Base-by-base conservation (phyloP, 192 early-diverging fungal species). In the Jimgerdemannia flammicorona region DNA sequence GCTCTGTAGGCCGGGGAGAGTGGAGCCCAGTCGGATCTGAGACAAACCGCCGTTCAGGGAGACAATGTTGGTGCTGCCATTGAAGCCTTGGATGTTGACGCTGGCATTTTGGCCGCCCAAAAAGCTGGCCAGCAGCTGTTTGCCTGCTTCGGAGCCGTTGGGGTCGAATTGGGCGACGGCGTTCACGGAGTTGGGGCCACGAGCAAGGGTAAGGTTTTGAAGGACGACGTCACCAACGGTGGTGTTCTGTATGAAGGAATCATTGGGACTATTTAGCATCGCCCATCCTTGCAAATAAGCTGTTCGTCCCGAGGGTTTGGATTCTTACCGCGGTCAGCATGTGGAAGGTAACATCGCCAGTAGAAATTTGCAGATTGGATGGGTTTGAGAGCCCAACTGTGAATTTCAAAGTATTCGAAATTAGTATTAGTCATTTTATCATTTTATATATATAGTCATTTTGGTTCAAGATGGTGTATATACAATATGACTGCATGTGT, bases 161-260 rank as follows among this genome's bases (percentile, higher is more conserved):
- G 87, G 86, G 44, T 84, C 84, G 72, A 89, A 85, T 7, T 82
- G 70, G 17, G 84, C 86, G 18, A 70, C 67, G 19, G 85, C 85
- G 40, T 74, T 77, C 9, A 81, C 72, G 40, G 74, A 74, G 71
- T 84, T 88, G 17, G 71, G 66, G 64, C 86, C 86, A 66, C 83
- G 85, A 20, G 54, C 70, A 18, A 90, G 70, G 14, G 78, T 80
- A 76, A 90, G 74, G 59, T 77, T 77, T 14, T 73, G 71, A 63
- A 88, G 78, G 44, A 81, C 71, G 17, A 87, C 87, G 43, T 75
- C 72, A 70, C 89, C 89, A 69, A 90, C 78, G 4, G 76, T 66
- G 39, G 79, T 79, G 64, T 77, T 77, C 20, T 78, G 29, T 29
- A 29, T 29, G 29, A 29, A 29, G 29, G 29, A 29, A 29, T 29